Conservation (phyloP, 495 filamentous ascomycete genomes). For the Thozetella sp. region DNA sequence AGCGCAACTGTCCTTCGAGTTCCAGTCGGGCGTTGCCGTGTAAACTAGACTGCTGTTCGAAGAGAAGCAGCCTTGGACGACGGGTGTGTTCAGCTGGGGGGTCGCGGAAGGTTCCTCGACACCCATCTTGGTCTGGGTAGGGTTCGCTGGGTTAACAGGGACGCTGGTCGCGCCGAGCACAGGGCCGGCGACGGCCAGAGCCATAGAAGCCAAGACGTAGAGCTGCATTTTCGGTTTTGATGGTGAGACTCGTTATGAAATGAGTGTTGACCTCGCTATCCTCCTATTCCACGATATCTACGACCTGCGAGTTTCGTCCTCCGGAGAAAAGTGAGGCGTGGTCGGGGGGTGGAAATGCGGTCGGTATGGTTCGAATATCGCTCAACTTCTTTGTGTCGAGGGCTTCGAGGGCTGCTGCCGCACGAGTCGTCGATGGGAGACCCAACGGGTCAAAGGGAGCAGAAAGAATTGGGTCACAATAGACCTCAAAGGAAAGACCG, state of each 20-base stretch:
- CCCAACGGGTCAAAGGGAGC: neutral
- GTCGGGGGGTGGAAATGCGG: neutral
- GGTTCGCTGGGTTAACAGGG: neutral
- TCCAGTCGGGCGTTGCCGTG: slow-evolving; percentile 10
- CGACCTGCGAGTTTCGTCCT: neutral
- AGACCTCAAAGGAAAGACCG: neutral
- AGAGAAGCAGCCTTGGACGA: slow-evolving; percentile 31
- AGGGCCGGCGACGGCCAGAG: slow-evolving; percentile 14
- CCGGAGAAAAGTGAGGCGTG: neutral
- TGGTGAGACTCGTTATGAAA: neutral
- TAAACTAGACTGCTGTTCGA: slow-evolving; percentile 18
- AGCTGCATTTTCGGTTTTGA: slow-evolving; percentile 24
- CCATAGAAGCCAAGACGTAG: slow-evolving; percentile 11
- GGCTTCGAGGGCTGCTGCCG: no score
- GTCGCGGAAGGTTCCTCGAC: slow-evolving; percentile 4
- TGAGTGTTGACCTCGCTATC: neutral
- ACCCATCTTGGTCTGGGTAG: slow-evolving; percentile 3
- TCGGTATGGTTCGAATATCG: neutral
- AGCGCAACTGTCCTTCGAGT: slow-evolving; percentile 17
- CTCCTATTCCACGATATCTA: neutral
- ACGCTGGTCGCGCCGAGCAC: slow-evolving; percentile 13
- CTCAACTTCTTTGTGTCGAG: neutral
- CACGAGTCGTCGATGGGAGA: neutral
- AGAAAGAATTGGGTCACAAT: slow-evolving; percentile 3
- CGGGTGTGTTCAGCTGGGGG: slow-evolving; percentile 3